A percentile compares a stretch with the other conserved stretches of the same genome.
phyloP scores from a whole-genome alignment of 192 early-diverging fungal species.

The Coemansia sp. region DNA sequence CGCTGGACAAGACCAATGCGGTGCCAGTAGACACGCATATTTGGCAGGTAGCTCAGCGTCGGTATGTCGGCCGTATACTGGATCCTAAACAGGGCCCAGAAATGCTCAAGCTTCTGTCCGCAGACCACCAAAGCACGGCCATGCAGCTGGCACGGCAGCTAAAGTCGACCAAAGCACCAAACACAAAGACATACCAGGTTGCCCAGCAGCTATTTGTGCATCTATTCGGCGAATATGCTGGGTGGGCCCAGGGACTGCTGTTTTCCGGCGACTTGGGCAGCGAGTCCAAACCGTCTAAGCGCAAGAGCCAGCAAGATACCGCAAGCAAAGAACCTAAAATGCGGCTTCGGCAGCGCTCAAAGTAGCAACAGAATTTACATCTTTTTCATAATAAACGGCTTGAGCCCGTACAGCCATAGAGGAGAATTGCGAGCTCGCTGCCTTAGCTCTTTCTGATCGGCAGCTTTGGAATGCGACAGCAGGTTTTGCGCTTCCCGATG shows the following conservation, averaged over 20 bases:
- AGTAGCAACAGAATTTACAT: slow-evolving; percentile 17
- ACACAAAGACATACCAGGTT: slow-evolving; percentile 61
- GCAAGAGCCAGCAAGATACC: slow-evolving; percentile 9
- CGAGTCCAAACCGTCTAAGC: slow-evolving; percentile 13
- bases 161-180: slow-evolving; percentile 60
- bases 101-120: slow-evolving; percentile 2
- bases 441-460: slow-evolving; percentile 22
- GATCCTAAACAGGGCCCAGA: neutral
- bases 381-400: slow-evolving; percentile 49
- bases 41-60: slow-evolving; percentile 85
- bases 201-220: slow-evolving; percentile 70
- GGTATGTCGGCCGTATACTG: slow-evolving; percentile 60
- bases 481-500: slow-evolving; percentile 12
- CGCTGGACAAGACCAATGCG: slow-evolving; percentile 75
- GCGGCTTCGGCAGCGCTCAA: slow-evolving; percentile 10
- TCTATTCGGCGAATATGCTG: slow-evolving; percentile 76
- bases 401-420: slow-evolving; percentile 38
- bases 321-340: neutral
- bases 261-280: slow-evolving; percentile 51
- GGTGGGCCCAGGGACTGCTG: slow-evolving; percentile 74
- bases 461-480: slow-evolving; percentile 9
- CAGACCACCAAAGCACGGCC: slow-evolving; percentile 8
- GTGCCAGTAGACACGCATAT: slow-evolving; percentile 96
- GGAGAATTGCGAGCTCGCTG: slow-evolving; percentile 31
- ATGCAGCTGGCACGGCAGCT: slow-evolving; percentile 29